Base-by-base conservation (phyloP, 208 protist genomes). In the Acanthamoeba triangularis region DNA sequence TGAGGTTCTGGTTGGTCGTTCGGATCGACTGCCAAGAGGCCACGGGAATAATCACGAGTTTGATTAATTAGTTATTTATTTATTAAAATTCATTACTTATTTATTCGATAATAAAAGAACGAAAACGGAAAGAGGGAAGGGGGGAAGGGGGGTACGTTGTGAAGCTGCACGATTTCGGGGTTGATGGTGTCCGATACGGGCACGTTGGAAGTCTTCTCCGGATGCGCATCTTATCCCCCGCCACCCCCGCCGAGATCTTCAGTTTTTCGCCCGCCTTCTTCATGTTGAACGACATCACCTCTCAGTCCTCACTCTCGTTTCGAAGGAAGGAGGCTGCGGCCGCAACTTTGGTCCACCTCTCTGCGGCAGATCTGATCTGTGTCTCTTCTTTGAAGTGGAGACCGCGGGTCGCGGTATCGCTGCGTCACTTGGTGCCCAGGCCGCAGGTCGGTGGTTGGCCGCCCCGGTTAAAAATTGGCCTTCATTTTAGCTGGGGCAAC, bases 1-100 rank as follows among this genome's bases (percentile, higher is more conserved):
- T 93, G 25, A 93, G 87, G 61, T 93, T 93, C 33, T 76, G 37
- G 61, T 93, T 93, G 44, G 87, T 93, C n/a, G n/a, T 72, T 37
- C 65, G 25, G 35, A 72, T 72, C 30, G 56, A 78, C 87, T 93
- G 18, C 16, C 18, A 35, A 41, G 67, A 35, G 37, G 18, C 8
- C 30, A 76, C 69, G 6, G 1, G 6, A 67, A 67, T 1, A 78
- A 78, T 3, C 7, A 65, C 59, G 59, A 78, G n/a, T 33, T 13
- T 16, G 72, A 10, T 4, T 30, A 30, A 82, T 49, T 49, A 33
- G 72, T 82, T 41, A 82, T 11, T 49, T 10, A 37, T 33, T 8
- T 76, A 14, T 41, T 76, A 41, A 33, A 41, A 76, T 8, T 49
- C 11, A 59, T 56, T 37, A 88, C 11, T n/a, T 52, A n/a, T n/a